phyloP scores from a whole-genome alignment of 305 asterid species.

The Rubia balearica region DNA sequence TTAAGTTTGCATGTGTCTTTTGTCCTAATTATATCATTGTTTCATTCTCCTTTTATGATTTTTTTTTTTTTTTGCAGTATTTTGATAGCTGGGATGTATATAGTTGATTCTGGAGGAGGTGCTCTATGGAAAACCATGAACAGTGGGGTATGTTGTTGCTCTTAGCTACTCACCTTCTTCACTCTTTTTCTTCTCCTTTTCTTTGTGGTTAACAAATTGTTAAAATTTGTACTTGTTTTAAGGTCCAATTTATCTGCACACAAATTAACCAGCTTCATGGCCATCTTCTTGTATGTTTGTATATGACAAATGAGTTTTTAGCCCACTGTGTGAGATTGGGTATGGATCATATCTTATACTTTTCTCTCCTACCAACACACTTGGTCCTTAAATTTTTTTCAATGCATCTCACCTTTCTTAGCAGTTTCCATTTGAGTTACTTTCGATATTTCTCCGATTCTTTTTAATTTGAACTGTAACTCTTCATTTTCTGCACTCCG shows the following conservation, averaged over 20 bases:
- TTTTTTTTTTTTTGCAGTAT: conserved; percentile 33
- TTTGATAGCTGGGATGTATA: conserved; percentile 54
- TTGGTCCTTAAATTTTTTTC: neutral
- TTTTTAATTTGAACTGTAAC: neutral
- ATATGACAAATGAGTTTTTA: neutral
- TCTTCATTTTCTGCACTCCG: neutral
- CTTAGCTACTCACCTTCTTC: neutral
- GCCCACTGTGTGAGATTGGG: neutral
- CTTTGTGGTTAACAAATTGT: neutral
- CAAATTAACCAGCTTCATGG: neutral
- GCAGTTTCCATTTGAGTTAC: neutral
- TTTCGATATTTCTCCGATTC: neutral
- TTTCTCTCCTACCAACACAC: neutral
- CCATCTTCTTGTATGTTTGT: neutral
- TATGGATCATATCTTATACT: neutral
- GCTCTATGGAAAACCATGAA: conserved; percentile 68
- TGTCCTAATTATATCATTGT: neutral
- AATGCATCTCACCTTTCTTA: neutral
- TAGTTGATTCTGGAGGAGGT: conserved; percentile 49
- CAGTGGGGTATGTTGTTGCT: conserved; percentile 49
- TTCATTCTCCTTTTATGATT: neutral
- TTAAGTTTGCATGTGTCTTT: neutral
- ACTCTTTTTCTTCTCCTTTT: neutral
- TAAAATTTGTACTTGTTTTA: neutral
- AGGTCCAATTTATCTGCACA: neutral